phyloP scores from a whole-genome alignment of 1,139 yeast genomes.

The Kodamaea derodonti region DNA sequence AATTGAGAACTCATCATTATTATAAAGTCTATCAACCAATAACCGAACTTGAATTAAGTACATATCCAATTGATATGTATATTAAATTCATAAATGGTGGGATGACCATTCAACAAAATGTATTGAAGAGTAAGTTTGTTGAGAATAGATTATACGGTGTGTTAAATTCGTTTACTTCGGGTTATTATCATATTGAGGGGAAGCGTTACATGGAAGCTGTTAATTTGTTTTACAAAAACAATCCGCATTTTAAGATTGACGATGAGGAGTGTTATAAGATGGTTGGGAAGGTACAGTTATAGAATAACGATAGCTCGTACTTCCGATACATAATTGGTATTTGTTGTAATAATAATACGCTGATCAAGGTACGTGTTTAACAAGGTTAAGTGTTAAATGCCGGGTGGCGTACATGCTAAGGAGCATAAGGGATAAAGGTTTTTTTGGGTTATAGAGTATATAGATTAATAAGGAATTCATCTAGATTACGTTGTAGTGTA shows the following conservation, averaged over 20 bases:
- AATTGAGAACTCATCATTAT: constrained; percentile 54
- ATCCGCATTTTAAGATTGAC: constrained; percentile 4
- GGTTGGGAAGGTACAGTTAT: constrained; percentile 4
- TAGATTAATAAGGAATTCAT: too few relatives aligned
- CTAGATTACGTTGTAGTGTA: too few relatives aligned
- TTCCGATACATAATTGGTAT: neutral
- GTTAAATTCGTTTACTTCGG: constrained; percentile 23
- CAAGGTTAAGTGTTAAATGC: too few relatives aligned
- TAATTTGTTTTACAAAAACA: constrained; percentile 23
- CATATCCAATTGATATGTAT: constrained; percentile 30
- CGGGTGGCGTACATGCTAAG: too few relatives aligned
- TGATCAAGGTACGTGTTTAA: too few relatives aligned
- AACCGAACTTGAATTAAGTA: constrained; percentile 41
- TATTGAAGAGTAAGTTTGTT: constrained; percentile 12
- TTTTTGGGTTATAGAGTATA: too few relatives aligned
- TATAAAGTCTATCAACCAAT: constrained; percentile 55
- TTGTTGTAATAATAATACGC: too few relatives aligned
- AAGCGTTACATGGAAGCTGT: constrained; percentile 30
- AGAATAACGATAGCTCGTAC: neutral
- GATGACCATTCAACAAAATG: constrained; percentile 20
- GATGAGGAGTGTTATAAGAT: constrained; percentile 6
- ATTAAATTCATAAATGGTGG: constrained; percentile 49
- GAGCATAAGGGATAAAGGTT: too few relatives aligned
- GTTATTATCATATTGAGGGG: constrained; percentile 32
- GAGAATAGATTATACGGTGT: constrained; percentile 12